Evolutionary conservation across 164 flowering plant genomes (phyloP).

Genomic region (Cinnamomum chago): DNA sequence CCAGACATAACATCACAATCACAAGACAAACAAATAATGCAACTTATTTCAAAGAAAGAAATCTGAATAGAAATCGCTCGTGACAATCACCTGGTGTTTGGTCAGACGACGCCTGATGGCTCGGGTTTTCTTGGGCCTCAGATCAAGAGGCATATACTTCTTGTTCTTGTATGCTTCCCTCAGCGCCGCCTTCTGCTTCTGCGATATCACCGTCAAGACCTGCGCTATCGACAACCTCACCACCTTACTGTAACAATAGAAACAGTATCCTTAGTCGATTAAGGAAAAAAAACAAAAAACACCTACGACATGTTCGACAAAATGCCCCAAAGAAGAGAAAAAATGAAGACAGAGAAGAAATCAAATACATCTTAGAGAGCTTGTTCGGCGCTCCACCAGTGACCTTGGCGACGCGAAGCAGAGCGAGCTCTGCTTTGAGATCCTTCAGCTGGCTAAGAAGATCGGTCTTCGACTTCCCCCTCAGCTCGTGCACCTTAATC

Average conservation of each 20-base stretch:
- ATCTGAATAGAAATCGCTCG: not conserved
- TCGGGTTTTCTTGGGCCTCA: constrained; percentile 71
- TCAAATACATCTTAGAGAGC: constrained; percentile 63
- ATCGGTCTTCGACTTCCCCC: constrained; percentile 14
- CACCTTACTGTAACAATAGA: constrained; percentile 45
- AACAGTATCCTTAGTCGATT: not conserved
- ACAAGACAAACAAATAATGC: too few species aligned
- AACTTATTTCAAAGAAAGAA: too few species aligned
- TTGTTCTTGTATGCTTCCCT: constrained; percentile 65
- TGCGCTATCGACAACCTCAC: constrained; percentile 66
- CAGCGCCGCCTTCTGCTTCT: constrained; percentile 56
- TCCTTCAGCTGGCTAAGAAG: constrained; percentile 56
- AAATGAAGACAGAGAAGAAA: not conserved
- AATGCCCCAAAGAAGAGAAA: not conserved
- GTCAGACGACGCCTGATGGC: constrained; percentile 59
- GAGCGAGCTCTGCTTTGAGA: constrained; percentile 66
- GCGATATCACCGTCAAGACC: constrained; percentile 57
- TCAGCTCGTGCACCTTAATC: constrained; percentile 22
- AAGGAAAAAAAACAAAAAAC: not conserved
- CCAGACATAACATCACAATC: too few species aligned
- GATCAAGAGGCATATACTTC: constrained; percentile 62
- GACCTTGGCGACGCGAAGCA: constrained; percentile 77
- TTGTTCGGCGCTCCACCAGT: constrained; percentile 79
- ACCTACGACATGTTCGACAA: not conserved
- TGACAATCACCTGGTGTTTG: constrained; percentile 50